phyloP scores from a whole-genome alignment of 2,329 filamentous ascomycete genomes.

The Colletotrichum musae region DNA sequence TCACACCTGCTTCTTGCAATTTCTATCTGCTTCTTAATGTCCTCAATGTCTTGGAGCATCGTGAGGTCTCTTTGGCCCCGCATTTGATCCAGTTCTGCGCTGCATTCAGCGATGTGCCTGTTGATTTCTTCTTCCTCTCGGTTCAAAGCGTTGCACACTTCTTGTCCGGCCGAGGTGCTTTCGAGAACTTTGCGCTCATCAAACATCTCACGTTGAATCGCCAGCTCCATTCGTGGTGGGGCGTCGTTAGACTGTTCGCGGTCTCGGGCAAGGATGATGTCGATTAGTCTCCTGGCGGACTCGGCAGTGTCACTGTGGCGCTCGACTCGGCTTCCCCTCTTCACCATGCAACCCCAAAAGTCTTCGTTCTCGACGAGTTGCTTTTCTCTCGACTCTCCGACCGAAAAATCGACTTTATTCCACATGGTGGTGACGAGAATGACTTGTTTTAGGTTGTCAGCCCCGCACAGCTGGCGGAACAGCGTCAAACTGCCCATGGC shows the following conservation, averaged over 20 bases:
- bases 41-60: slow-evolving; percentile 12
- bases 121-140: slow-evolving; percentile 9
- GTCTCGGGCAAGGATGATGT: slow-evolving; percentile 12
- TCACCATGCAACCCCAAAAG: slow-evolving; percentile 37
- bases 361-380: slow-evolving; percentile 25
- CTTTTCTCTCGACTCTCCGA: slow-evolving; percentile 30
- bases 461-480: slow-evolving; percentile 55
- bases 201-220: slow-evolving; percentile 16
- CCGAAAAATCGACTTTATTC: slow-evolving; percentile 42
- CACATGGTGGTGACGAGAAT: slow-evolving; percentile 55
- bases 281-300: slow-evolving; percentile 11
- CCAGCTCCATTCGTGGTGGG: slow-evolving; percentile 6
- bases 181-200: slow-evolving; percentile 20
- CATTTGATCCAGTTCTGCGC: slow-evolving; percentile 2
- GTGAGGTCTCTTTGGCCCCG: slow-evolving; percentile 8
- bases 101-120: background rate
- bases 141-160: slow-evolving; percentile 13
- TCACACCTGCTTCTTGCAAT: slow-evolving; percentile 7
- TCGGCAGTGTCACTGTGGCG: slow-evolving; percentile 8
- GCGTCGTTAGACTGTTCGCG: background rate
- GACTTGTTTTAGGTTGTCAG: slow-evolving; percentile 51
- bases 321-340: slow-evolving; percentile 9
- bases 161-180: slow-evolving; percentile 14
- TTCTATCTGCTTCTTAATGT: slow-evolving; percentile 6
- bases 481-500: slow-evolving; percentile 53